Evolutionary conservation across 208 protist species (phyloP).

Genomic region (Cochliopodium minus): DNA sequence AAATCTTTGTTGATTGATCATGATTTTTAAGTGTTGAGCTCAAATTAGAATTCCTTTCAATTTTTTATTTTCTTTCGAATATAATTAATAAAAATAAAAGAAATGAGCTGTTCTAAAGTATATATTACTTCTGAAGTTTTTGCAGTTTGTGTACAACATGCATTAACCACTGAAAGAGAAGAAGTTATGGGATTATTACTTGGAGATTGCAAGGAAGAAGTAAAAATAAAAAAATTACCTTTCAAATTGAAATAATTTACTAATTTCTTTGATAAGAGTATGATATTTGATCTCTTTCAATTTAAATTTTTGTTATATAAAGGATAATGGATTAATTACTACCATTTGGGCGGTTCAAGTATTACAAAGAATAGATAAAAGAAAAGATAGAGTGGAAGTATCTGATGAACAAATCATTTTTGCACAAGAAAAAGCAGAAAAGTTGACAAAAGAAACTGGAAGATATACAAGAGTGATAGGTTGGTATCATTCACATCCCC

Average conservation of each 20-base stretch:
- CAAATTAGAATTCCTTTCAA: too few species aligned
- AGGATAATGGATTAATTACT: too few species aligned
- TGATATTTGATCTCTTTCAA: background rate
- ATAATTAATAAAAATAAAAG: too few species aligned
- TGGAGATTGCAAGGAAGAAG: too few species aligned
- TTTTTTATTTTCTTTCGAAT: too few species aligned
- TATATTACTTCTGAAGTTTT: too few species aligned
- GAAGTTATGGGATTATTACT: constrained; percentile 56
- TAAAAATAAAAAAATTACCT: background rate
- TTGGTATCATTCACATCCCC: constrained; percentile 66
- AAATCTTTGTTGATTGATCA: too few species aligned
- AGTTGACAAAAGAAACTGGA: constrained; percentile 20
- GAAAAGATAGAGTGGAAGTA: constrained; percentile 51
- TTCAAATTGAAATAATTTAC: background rate
- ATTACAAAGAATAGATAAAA: constrained; percentile 41
- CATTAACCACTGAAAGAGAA: constrained; percentile 47
- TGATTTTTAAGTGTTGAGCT: too few species aligned
- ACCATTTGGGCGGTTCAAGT: constrained; percentile 35
- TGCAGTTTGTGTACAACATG: constrained; percentile 48
- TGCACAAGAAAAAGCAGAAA: constrained; percentile 41
- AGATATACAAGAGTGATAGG: constrained; percentile 38
- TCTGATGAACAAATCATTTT: constrained; percentile 32
- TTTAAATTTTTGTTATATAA: too few species aligned
- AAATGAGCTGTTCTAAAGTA: too few species aligned
- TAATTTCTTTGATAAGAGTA: background rate